phyloP scores from a whole-genome alignment of 1,139 yeast genomes.

The Candida mesenterica region DNA sequence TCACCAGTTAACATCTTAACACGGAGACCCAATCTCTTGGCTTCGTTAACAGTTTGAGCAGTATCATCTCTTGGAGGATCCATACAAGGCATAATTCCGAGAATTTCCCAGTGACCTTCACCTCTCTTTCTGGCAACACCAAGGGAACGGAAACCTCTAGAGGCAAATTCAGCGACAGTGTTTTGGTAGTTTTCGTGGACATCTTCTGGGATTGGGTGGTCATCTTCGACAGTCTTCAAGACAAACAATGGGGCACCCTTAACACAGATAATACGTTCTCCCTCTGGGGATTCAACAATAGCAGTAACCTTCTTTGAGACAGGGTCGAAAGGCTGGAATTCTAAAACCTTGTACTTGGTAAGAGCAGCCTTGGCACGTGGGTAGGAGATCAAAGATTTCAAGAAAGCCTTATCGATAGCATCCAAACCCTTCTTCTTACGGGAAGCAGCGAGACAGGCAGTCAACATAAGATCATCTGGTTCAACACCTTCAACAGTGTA shows the following conservation, averaged over 20 bases:
- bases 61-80: constrained; percentile 99
- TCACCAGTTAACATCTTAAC: constrained; percentile 99
- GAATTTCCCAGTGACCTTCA: constrained; percentile 97
- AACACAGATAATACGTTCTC: constrained; percentile 94
- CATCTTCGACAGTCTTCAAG: constrained; percentile 93
- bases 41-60: constrained; percentile 93
- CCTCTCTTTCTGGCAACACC: constrained; percentile 99
- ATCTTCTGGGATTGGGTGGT: constrained; percentile 95
- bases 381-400: constrained; percentile 79
- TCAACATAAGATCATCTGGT: constrained; percentile 94
- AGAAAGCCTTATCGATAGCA: constrained; percentile 97
- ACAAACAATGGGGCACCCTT: constrained; percentile 97
- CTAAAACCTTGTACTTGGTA: constrained; percentile 92
- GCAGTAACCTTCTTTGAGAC: constrained; percentile 97
- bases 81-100: constrained; percentile 98
- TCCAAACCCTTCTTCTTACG: constrained; percentile 99
- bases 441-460: constrained; percentile 98
- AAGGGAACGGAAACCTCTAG: constrained; percentile 97
- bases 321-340: constrained; percentile 97
- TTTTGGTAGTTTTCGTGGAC: constrained; percentile 92
- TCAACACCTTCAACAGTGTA: constrained; percentile 99
- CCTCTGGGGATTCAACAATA: constrained; percentile 92
- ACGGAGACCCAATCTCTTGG: constrained; percentile 89
- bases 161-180: constrained; percentile 96
- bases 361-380: constrained; percentile 96